Evolutionary conservation across 73 alveolate species (phyloP).

Genomic region (Paramecium primaurelia): DNA sequence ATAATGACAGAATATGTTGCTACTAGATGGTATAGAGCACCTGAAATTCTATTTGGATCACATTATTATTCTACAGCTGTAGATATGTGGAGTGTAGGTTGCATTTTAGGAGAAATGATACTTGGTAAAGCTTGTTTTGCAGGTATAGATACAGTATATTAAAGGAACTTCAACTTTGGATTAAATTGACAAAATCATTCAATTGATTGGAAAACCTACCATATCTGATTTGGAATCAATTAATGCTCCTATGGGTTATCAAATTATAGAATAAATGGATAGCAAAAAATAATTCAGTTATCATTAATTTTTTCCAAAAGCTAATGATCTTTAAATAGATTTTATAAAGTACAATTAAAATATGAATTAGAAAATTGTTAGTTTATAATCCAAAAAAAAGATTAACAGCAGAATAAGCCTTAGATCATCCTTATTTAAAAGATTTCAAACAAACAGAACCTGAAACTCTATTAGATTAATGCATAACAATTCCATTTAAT

Average conservation of each 20-base stretch:
- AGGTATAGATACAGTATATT: conserved; percentile 47
- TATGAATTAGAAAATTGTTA: not conserved
- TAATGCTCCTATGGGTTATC: conserved; percentile 21
- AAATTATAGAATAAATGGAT: not conserved
- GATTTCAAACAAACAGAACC: not conserved
- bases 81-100: conserved; percentile 90
- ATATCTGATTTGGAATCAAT: not conserved
- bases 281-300: not conserved
- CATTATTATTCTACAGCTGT: conserved; percentile 71
- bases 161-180: conserved; percentile 65
- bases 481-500: conserved; percentile 17
- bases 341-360: not conserved
- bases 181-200: conserved; percentile 67
- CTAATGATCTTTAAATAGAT: not conserved
- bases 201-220: conserved; percentile 81
- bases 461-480: not conserved
- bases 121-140: conserved; percentile 79
- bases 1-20: conserved; percentile 84
- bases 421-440: conserved; percentile 2
- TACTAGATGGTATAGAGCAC: conserved; percentile 92
- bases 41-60: conserved; percentile 74
- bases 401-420: conserved; percentile 30
- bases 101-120: conserved; percentile 82
- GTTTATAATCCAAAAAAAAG: conserved; percentile 48
- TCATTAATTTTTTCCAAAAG: not conserved